Conservation (phyloP, 352 stramenopile species). For the Phytophthora quininea region DNA sequence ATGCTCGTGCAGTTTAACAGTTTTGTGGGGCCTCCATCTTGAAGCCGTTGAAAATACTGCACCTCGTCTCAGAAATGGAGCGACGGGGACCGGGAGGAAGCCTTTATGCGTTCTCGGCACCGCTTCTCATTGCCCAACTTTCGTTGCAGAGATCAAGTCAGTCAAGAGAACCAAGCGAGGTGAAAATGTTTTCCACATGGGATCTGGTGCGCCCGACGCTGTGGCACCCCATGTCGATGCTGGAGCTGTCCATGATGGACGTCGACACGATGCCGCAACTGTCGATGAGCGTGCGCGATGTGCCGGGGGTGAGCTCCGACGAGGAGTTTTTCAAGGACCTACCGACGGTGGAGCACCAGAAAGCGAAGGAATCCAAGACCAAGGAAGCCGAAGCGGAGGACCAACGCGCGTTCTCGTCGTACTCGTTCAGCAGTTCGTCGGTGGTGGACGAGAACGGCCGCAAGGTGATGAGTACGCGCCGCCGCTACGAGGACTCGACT, state of each 20-base stretch:
- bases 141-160: constrained; percentile 19
- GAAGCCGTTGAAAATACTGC: background rate
- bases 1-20: no score
- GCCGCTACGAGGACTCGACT: constrained; percentile 37
- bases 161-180: constrained; percentile 7
- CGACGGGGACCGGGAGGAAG: background rate
- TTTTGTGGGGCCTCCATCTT: background rate
- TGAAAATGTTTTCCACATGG: constrained; percentile 69
- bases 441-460: constrained; percentile 43
- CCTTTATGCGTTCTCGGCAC: background rate
- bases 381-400: constrained; percentile 35
- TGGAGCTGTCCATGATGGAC: constrained; percentile 88
- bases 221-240: constrained; percentile 82
- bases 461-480: constrained; percentile 38
- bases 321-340: constrained; percentile 89
- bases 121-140: constrained; percentile 33
- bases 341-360: constrained; percentile 38
- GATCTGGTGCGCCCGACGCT: constrained; percentile 75
- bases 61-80: background rate
- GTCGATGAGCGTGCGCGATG: constrained; percentile 38
- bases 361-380: constrained; percentile 27
- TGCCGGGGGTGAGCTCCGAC: constrained; percentile 43
- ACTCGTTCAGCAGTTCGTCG: constrained; percentile 47
- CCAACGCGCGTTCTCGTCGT: constrained; percentile 42
- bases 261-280: constrained; percentile 54